Base-by-base conservation (phyloP, 2,329 filamentous ascomycete genomes). In the Westerdykella ornata region DNA sequence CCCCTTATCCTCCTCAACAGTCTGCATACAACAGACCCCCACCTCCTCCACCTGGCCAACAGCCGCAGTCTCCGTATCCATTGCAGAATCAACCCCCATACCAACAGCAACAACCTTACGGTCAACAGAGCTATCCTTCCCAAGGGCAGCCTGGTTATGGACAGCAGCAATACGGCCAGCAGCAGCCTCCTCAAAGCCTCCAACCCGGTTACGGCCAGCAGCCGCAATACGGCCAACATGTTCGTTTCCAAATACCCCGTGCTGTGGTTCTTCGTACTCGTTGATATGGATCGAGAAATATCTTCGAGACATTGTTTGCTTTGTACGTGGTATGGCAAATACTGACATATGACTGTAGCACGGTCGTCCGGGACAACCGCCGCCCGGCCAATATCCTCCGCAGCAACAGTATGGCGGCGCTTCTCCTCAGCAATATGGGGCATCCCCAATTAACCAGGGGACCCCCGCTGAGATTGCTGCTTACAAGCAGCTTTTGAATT, bases 401-500 rank as follows among this genome's bases (percentile, higher is more conserved):
- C 64, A 62, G 41, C 62, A 61, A 13, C 65, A 68, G 45, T 58
- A 60, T 45, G 54, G 56, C 26, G 57, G 50, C 33, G 38, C 37
- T 38, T 38, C 43, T 13, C 56, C 60, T 38, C 57, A 52, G 14
- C 57, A 53, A 46, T 63, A 65, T 30, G 65, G 64, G 4, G 52
- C 54, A 8, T 56, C 57, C 16, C 54, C 61, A 34, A 66, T 60
- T 17, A 65, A 50, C 26, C 71, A 66, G 43, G 68, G 66, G 9
- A 69, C 66, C 13, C 70, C 72, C n/a, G 70, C 72, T 38, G 72
- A 79, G 42, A 59, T 76, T 20, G 67, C 64, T 22, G 73, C 69
- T 9, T 81, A 80, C 65, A 76, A 77, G 60, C 72, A 77, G 49
- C 63, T 77, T 11, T 63, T 82, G 34, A 68, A 76, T 48, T 60